These are phyloP conservation scores for Trametes gibbosa DNA, from an alignment of 768 basidiomycete genomes.

Conservation along the genomic window DNA sequence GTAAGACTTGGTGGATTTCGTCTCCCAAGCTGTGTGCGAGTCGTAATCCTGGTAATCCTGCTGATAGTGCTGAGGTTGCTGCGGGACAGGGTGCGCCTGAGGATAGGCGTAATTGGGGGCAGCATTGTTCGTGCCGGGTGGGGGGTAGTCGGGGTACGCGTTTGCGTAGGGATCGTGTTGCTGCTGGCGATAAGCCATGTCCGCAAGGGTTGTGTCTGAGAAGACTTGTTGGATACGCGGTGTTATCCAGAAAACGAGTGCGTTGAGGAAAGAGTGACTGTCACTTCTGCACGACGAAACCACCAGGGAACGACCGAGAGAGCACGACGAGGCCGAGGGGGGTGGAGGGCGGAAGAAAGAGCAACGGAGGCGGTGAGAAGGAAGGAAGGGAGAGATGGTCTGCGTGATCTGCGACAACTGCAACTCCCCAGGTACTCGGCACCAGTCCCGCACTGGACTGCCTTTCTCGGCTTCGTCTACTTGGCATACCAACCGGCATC, in stretches of 20 bases:
- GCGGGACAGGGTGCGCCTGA: conserved; percentile 10
- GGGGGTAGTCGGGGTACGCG: conserved; percentile 23
- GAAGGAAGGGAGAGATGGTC: conserved; percentile 15
- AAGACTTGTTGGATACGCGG: conserved; percentile 2
- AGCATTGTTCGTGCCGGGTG: conserved; percentile 9
- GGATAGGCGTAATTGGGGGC: conserved; percentile 21
- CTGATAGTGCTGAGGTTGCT: conserved; percentile 14
- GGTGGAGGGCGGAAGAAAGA: conserved; percentile 7
- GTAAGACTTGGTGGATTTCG: conserved; percentile 57
- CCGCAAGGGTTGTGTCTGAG: neutral
- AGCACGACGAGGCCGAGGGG: conserved; percentile 11
- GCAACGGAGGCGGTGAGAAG: neutral
- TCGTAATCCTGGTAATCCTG: conserved; percentile 26
- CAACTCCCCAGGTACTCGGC: neutral
- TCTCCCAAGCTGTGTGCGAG: conserved; percentile 37
- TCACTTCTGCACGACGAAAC: conserved; percentile 17
- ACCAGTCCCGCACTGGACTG: neutral
- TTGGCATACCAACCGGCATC: neutral
- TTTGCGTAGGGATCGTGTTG: conserved; percentile 28
- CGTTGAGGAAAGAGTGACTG: conserved; percentile 15
- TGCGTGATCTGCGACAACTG: conserved; percentile 9
- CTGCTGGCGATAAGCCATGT: conserved; percentile 31
- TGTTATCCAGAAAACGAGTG: conserved; percentile 6
- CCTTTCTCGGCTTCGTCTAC: conserved; percentile 6
- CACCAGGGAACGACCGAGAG: conserved; percentile 18